Evolutionary conservation across 2,329 filamentous ascomycete species (phyloP), one percentile per base, ranked within the genome.

Genomic region (Pyrenochaeta sp.): DNA sequence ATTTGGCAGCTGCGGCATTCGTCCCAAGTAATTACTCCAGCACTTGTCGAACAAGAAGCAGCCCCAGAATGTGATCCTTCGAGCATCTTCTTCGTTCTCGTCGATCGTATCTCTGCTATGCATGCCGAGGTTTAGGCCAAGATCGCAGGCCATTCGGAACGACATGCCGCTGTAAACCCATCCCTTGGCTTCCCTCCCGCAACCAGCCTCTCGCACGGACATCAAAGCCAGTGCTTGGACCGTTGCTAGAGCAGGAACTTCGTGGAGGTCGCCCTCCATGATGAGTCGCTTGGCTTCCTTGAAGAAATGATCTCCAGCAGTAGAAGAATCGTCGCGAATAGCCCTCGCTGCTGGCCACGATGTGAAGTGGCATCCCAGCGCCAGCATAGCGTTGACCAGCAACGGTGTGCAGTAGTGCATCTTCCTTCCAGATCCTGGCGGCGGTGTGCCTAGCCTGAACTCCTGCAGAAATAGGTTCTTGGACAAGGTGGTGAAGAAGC

Each of bases 161-260:
- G 91, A 95, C 91, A 99, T 97, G 44, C 95, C 94, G 67, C 92
- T 97, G 75, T 98, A 98, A 3, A 97, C 92, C 95, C 95, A 99
- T 1, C 95, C 95, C 75, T 95, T 96, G 33, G 92, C 92, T 77
- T 98, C 95, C 36, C 94, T 85, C 0, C 91, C 94, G 73, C 94
- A 98, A 1, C 95, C 95, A 2, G 94, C 95, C 78, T 99, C 95
- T 56, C 95, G 85, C 0, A 98, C 94, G 7, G 93, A 97, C 93
- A 99, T 97, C 58, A 98, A 80, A 0, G 92, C 93, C 49, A 98
- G 79, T 0, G 95, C 95, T 77, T 99, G 95, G 0, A 98, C 92
- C 0, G 93, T 98, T 5, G 92, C 90, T 49, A 98, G 80, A 45
- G 87, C 87, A 1, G 95, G 91, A 63, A 91, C 93, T 71, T 96